Percentiles rank a stretch among this genome's conserved stretches.
These are phyloP conservation scores for Spinacia oleracea DNA, from an alignment of 179 eudicot genomes.

Conservation along the genomic window DNA sequence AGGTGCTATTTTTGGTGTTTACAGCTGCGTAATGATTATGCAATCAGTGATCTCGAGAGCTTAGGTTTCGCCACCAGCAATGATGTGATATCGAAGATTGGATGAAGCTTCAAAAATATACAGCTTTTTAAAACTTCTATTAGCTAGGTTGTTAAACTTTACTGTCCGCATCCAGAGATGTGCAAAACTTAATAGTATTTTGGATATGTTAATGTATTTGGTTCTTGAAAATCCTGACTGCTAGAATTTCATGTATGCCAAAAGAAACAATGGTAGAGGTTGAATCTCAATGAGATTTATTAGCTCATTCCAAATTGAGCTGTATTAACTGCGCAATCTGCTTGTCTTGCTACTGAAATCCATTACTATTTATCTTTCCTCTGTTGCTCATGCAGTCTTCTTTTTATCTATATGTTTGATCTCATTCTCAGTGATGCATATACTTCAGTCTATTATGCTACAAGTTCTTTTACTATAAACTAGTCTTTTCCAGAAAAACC, in stretches of 20 bases:
- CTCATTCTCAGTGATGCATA: background rate
- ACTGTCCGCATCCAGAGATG: background rate
- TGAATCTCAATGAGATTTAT: no score
- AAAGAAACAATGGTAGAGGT: no score
- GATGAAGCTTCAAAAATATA: background rate
- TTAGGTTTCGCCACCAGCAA: conserved; percentile 4
- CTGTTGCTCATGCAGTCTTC: no score
- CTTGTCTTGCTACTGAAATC: no score
- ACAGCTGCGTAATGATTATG: conserved; percentile 23
- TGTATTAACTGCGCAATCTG: no score
- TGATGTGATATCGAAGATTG: background rate
- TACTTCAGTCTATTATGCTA: background rate
- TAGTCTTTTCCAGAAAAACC: background rate
- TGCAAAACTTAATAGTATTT: no score
- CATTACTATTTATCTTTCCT: no score
- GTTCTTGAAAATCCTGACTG: background rate
- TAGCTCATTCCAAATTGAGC: no score
- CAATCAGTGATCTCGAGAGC: conserved; percentile 9
- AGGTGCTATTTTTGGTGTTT: background rate
- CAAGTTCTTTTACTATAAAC: background rate
- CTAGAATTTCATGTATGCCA: no score
- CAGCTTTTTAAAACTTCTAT: no score
- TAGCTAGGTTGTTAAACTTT: no score
- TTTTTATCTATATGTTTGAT: background rate
- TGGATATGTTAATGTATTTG: background rate